Evolutionary conservation across 1,284 basidiomycete genomes (phyloP), one percentile per base, ranked within the genome.

Genomic region (Farysia itapuensis): DNA sequence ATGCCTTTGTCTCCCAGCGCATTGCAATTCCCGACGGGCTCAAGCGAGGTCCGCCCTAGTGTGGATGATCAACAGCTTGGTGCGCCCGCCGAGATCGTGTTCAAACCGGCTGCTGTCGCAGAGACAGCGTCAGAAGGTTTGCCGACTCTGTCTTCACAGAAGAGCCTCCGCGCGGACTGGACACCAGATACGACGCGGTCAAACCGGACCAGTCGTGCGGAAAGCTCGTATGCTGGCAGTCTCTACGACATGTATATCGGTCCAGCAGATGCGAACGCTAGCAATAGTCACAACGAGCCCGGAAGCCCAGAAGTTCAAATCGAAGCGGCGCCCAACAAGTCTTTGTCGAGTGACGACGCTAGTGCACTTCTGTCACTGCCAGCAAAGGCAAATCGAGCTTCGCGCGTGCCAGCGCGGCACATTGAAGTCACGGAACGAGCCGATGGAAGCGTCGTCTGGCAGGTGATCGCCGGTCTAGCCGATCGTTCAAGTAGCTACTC

Each of bases 341-440:
- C 25, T n/a, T 28, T n/a, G 9, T 9, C 25, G 9, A n/a, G 9
- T 9, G 25, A 9, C 9, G 25, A 9, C 25, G 25, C 25, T 9
- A 9, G 9, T 9, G 25, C 25, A n/a, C n/a, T n/a, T n/a, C n/a
- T n/a, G n/a, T n/a, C n/a, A n/a, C n/a, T n/a, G n/a, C n/a, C n/a
- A n/a, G n/a, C n/a, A n/a, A n/a, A n/a, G n/a, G n/a, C n/a, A n/a
- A n/a, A n/a, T n/a, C 9, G 25, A 28, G 38, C 34, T 6, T 43
- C 43, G 20, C 41, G 36, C 13, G 49, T 41, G 28, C 45, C 49
- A 2, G 41, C 34, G 31, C 36, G 36, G 29, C 69, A 72, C 31
- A 72, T 72, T 35, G 69, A 72, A 31, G 67, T 72, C 13, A 72
- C 69, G 7, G 67, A 72, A 34, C 47, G 69, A 2, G 69, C 69